Base-by-base conservation (phyloP, 192 early-diverging fungal species). In the Rhizoclosmatium globosum region DNA sequence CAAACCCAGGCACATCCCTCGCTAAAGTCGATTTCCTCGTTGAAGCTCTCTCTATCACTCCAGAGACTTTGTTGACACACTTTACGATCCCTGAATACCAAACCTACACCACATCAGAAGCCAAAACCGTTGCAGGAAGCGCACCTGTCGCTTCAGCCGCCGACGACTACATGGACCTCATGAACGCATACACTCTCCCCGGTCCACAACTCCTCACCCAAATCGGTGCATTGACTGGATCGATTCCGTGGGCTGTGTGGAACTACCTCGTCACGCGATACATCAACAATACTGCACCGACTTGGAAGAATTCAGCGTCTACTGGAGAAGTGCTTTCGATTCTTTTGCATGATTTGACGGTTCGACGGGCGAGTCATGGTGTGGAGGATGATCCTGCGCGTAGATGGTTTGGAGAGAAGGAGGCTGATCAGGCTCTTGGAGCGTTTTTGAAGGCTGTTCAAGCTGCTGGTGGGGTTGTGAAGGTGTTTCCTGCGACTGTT, bases 341-440 rank as follows among this genome's bases (percentile, higher is more conserved):
- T 47, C 42, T 64, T 21, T 39, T 62, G 13, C 65, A 78, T 61
- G 77, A 78, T 60, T 61, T 78, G 39, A 42, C 50, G 1, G 47
- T 78, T 3, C 65, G 77, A 19, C 23, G 67, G 44, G 48, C 76
- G 23, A 15, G 31, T 2, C 31, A 31, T 31, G 64, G 19, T 13
- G 50, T 19, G 2, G 66, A 53, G 21, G 47, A 47, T 42, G 65
- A 39, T 60, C 21, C n/a, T 66, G 62, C 31, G 47, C 47, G 43
- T 39, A 3, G 56, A 11, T 69, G 67, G 68, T 78, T 78, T 71
- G 68, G 48, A 9, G 77, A 78, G 45, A 78, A 78, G 77, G 77
- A 78, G 43, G 77, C 77, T 15, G 67, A 78, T 61, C 31, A 23
- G 39, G 77, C 77, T 2, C 17, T 78, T 4, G 3, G 11, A 4